A percentile compares a stretch with the other conserved stretches of the same genome.
These are phyloP conservation scores for Lasiodiplodia citricola DNA, from an alignment of 2,329 filamentous ascomycete genomes.

Conservation along the genomic window DNA sequence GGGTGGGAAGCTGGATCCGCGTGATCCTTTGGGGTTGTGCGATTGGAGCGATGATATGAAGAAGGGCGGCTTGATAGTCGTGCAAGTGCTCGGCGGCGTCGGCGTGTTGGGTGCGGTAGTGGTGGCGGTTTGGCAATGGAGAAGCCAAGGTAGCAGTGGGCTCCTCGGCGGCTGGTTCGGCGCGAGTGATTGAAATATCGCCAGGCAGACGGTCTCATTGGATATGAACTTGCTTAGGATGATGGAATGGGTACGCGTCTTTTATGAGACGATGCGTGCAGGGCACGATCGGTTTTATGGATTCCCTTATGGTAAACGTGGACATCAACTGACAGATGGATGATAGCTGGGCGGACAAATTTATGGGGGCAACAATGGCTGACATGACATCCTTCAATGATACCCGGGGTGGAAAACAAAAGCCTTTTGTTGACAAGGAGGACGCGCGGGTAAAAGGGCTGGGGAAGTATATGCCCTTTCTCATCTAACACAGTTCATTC, in stretches of 20 bases:
- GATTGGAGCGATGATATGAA: constrained; percentile 70
- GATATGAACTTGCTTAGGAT: background rate
- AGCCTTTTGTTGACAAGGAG: background rate
- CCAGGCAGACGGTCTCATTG: background rate
- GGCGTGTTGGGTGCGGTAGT: constrained; percentile 75
- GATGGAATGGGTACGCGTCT: background rate
- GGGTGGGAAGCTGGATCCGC: constrained; percentile 53
- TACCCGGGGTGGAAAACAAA: background rate
- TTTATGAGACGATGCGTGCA: background rate
- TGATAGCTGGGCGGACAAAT: background rate
- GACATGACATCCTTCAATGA: constrained; percentile 9
- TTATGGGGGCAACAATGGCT: constrained; percentile 9
- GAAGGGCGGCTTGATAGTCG: constrained; percentile 67
- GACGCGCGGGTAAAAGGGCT: background rate
- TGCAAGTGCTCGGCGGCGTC: constrained; percentile 76
- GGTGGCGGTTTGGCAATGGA: constrained; percentile 47
- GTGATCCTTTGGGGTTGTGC: constrained; percentile 82
- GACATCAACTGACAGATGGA: background rate
- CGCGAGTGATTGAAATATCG: background rate
- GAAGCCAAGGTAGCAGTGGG: background rate
- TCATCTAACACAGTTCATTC: background rate
- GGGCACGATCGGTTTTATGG: background rate
- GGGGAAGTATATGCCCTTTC: background rate
- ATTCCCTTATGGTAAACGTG: background rate
- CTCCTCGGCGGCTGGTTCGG: constrained; percentile 14